Base-by-base conservation (phyloP, 169 alveolate genomes). In the Miamiensis avidus region DNA sequence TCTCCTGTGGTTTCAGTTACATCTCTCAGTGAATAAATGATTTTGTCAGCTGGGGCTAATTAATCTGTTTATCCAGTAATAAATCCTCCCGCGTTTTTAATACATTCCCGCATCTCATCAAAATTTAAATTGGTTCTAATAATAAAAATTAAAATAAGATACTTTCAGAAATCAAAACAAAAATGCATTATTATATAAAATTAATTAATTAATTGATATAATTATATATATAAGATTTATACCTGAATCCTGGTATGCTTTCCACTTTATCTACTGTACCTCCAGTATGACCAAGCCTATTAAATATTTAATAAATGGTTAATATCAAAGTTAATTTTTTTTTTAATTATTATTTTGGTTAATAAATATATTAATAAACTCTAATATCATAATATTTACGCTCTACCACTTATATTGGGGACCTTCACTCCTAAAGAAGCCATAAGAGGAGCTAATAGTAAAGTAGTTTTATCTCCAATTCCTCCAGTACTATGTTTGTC, bases 401-500 rank as follows among this genome's bases (percentile, higher is more conserved):
- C 90, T 65, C 89, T 86, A 1, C 91, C 91, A 74, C 83, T 77
- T 76, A 85, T 84, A 75, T 81, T 89, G 15, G 93, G 89, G 28
- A 81, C 74, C 78, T 83, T 82, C 27, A 84, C 83, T 25, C 93
- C 93, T 76, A 86, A 89, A 28, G 82, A 65, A 29, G 89, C 89
- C 79, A 89, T 74, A 77, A 89, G 74, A 29, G 93, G 91, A 0
- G 82, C 91, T 27, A 85, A 77, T 20, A 85, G 76, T 78, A 85
- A 29, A n/a, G 93, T 82, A 6, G 86, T 86, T 86, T 85, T 89
- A 82, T 89, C 91, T 26, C 93, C 93, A 25, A 83, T 83, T 65
- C 93, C 93, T 31, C 93, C 93, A 65, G 91, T 85, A 73, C 88
- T 81, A 75, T 89, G 93, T 33, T 89, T 89, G 69, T 89, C 93